Evolutionary conservation across 2,329 filamentous ascomycete species (phyloP), one percentile per base, ranked within the genome.

Genomic region (Fusarium albosuccineum): DNA sequence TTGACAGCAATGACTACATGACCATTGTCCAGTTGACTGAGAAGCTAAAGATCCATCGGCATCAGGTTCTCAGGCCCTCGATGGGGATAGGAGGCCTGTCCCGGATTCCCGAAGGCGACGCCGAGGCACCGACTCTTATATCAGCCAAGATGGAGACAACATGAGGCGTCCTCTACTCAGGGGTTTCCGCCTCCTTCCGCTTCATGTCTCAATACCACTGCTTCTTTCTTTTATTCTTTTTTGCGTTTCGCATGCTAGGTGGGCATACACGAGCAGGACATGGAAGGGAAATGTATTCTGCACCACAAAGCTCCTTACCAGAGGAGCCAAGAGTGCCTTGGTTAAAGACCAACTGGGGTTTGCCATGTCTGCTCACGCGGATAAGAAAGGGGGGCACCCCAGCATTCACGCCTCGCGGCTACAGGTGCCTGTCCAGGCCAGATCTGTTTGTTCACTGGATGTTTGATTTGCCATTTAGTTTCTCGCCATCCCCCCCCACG

Each of bases 21-120:
- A 88, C 89, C 4, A 89, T 97, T 48, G 85, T 93, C 16, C 93
- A 93, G 75, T 81, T 97, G 67, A 95, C 94, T 76, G 92, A 97
- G 78, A 97, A 95, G 79, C 84, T 97, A 30, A 89, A 92, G 62
- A 82, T 97, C 36, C 87, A 91, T 46, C 86, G 89, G 56, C 78
- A 77, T 16, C 77, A 80, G 42, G 67, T 74, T 16, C 70, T 70
- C 2, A 69, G 76, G 10, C 67, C 72, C 3, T 73, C 77, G 3
- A 79, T 86, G 52, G 84, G 85, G 3, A 79, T 86, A 53, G 84
- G 85, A 4, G 84, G 84, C 0, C 74, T 88, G 9, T 84, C 85
- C 3, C 81, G 85, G 34, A 88, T 88, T 53, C 85, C 85, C 0
- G 86, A 88, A 70, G 85, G 85, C n/a, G 86, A 88, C 53, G 78